A percentile compares a stretch with the other conserved stretches of the same genome.
phyloP scores from a whole-genome alignment of 768 basidiomycete genomes.

The Pleurotus tuber-regium region DNA sequence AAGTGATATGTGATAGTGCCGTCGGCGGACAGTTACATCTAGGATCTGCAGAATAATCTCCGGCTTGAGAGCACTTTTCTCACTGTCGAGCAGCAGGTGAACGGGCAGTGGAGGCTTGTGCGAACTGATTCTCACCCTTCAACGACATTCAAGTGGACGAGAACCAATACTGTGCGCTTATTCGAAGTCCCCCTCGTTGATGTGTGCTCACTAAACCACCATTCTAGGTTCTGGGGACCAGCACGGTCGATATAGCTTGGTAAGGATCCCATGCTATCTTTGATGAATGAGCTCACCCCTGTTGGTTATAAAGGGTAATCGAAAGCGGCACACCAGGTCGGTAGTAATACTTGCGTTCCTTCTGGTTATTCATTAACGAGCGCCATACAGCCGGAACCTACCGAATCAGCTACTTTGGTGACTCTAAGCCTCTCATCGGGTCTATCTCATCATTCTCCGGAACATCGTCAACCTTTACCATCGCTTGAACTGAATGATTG shows the following conservation, averaged over 20 bases:
- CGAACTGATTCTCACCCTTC: slow-evolving; percentile 80
- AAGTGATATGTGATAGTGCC: slow-evolving; percentile 20
- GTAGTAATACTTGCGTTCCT: slow-evolving; percentile 16
- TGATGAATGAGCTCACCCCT: slow-evolving; percentile 13
- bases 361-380: not conserved
- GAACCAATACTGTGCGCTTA: slow-evolving; percentile 49
- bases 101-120: slow-evolving; percentile 52
- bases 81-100: slow-evolving; percentile 52
- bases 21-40: slow-evolving; percentile 12
- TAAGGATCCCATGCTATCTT: slow-evolving; percentile 26
- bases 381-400: slow-evolving; percentile 60
- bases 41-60: slow-evolving; percentile 79
- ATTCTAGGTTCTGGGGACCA: slow-evolving; percentile 52
- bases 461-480: slow-evolving; percentile 58
- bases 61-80: slow-evolving; percentile 73
- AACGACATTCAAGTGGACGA: slow-evolving; percentile 63
- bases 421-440: slow-evolving; percentile 70
- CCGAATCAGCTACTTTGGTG: slow-evolving; percentile 69
- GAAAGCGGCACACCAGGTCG: slow-evolving; percentile 57
- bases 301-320: slow-evolving; percentile 47
- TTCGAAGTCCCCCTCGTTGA: not conserved
- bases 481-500: slow-evolving; percentile 33
- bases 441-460: slow-evolving; percentile 62
- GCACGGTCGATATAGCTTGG: slow-evolving; percentile 68
- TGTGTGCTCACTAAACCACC: slow-evolving; percentile 4